These are phyloP conservation scores for Neurospora discreta DNA, from an alignment of 495 filamentous ascomycete genomes.

Conservation along the genomic window DNA sequence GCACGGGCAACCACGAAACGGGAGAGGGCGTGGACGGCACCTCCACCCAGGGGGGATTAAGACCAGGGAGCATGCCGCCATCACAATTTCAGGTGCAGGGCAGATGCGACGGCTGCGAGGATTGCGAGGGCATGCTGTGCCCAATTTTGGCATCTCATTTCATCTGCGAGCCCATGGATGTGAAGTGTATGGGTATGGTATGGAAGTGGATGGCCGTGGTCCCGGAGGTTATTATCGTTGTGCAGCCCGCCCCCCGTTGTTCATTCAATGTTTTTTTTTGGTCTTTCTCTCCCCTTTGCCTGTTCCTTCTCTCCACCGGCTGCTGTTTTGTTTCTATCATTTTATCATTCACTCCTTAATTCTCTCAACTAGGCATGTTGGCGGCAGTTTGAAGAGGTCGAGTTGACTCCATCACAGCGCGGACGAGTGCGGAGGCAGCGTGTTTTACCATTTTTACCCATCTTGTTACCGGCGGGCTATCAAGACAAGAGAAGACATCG, in stretches of 20 bases:
- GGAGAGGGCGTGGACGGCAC: not conserved
- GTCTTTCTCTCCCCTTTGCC: conserved; percentile 1
- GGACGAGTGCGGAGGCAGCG: not conserved
- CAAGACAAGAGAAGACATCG: not conserved
- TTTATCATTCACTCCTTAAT: not conserved
- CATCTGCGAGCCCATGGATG: not conserved
- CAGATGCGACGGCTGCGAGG: not conserved
- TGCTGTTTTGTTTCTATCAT: not conserved
- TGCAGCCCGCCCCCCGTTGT: not conserved
- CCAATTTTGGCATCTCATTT: not conserved
- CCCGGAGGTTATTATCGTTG: not conserved
- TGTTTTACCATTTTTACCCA: not conserved
- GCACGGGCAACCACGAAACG: not conserved
- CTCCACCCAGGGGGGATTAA: not conserved
- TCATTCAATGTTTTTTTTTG: not conserved
- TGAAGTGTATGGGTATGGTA: not conserved
- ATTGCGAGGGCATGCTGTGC: not conserved
- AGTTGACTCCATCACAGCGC: not conserved
- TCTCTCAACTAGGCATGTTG: not conserved
- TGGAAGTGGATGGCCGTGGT: not conserved
- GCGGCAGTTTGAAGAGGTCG: not conserved
- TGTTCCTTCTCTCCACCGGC: not conserved
- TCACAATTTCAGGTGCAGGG: conserved; percentile 3
- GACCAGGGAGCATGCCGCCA: not conserved
- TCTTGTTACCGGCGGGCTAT: not conserved